Conservation (phyloP, 176 grass and related monocot genomes). For the Cocos nucifera region DNA sequence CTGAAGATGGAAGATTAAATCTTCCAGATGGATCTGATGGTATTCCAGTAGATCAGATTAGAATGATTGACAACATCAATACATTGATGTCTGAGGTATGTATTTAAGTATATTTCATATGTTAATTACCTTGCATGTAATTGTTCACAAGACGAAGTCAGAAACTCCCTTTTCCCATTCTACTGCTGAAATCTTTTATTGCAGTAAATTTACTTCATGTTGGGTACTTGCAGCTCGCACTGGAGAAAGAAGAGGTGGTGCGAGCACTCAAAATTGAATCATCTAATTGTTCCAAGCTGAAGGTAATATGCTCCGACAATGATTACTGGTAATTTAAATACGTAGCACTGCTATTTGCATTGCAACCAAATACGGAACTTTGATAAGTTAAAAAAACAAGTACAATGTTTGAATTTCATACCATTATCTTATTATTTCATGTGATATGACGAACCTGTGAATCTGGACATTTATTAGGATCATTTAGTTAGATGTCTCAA, state of each 20-base stretch:
- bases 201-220: background rate
- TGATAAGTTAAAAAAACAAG: too few species aligned
- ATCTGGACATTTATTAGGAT: too few species aligned
- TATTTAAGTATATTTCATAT: too few species aligned
- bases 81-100: constrained; percentile 71
- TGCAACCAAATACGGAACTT: too few species aligned
- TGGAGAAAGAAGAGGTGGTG: constrained; percentile 92
- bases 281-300: constrained; percentile 94
- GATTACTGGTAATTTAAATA: too few species aligned
- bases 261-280: constrained; percentile 83
- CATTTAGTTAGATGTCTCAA: too few species aligned
- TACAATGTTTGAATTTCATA: too few species aligned
- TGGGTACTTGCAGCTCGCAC: constrained; percentile 56
- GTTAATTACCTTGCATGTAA: too few species aligned
- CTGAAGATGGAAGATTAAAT: background rate
- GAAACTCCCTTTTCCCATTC: background rate
- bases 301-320: constrained; percentile 3
- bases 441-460: too few species aligned
- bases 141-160: too few species aligned
- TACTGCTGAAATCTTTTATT: background rate
- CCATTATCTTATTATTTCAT: too few species aligned
- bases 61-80: constrained; percentile 75
- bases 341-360: too few species aligned
- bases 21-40: constrained; percentile 30
- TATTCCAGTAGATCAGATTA: constrained; percentile 65